Conservation (phyloP, 1,284 basidiomycete species). For the Puccinia horiana region DNA sequence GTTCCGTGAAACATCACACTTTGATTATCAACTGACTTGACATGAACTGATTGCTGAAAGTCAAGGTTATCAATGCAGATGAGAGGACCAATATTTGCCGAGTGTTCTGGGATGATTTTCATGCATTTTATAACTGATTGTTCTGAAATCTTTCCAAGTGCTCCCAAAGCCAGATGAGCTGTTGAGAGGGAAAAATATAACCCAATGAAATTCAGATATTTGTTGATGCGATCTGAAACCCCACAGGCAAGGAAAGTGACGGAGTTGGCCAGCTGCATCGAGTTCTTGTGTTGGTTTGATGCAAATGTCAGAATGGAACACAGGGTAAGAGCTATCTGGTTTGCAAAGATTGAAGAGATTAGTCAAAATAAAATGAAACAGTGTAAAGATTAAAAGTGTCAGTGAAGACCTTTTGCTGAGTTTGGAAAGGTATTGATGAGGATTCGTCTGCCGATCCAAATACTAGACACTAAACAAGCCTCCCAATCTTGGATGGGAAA, state of each 20-base stretch:
- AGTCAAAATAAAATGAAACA: no score
- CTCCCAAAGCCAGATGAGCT: not conserved
- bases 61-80: constrained; percentile 12
- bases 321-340: not conserved
- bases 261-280: not conserved
- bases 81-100: no score
- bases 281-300: not conserved
- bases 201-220: not conserved
- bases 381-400: no score
- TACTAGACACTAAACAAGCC: no score
- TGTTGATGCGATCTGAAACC: not conserved
- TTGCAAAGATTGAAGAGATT: no score
- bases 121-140: not conserved
- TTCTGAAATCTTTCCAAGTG: not conserved
- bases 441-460: no score
- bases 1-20: constrained; percentile 8
- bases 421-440: no score
- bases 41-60: not conserved
- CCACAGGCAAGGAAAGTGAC: constrained; percentile 2
- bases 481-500: no score
- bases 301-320: not conserved
- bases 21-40: not conserved
- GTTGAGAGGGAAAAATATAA: not conserved
- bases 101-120: not conserved
- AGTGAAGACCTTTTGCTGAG: no score